These are phyloP conservation scores for Elaeis guineensis DNA, from an alignment of 176 grass and related monocot genomes.

Conservation along the genomic window DNA sequence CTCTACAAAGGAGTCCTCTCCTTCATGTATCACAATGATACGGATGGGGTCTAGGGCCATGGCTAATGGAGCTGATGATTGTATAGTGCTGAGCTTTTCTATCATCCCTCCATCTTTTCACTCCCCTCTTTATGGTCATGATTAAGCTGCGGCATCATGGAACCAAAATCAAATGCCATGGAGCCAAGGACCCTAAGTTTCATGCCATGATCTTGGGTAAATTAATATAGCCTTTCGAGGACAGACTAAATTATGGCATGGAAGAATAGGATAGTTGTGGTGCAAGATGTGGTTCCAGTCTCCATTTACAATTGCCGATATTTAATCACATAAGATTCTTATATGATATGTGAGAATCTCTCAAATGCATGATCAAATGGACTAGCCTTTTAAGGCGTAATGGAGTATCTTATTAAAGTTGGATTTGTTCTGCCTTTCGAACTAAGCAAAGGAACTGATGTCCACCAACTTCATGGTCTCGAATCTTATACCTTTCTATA, in stretches of 20 bases:
- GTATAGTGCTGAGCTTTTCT: neutral
- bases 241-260: neutral
- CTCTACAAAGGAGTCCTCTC: neutral
- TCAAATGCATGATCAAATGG: neutral
- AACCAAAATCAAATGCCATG: neutral
- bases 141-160: neutral
- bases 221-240: neutral
- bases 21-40: neutral
- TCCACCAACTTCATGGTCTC: neutral
- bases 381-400: neutral
- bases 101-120: neutral
- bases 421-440: too few relatives aligned
- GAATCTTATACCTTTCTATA: slow-evolving; percentile 3
- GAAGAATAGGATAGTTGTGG: neutral
- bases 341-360: neutral
- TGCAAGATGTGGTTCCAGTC: too few relatives aligned
- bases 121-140: neutral
- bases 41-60: neutral
- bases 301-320: too few relatives aligned
- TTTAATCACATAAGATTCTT: neutral
- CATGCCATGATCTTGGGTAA: neutral
- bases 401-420: neutral
- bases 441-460: neutral
- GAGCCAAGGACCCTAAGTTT: neutral
- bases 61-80: neutral